phyloP scores from a whole-genome alignment of 2,329 filamentous ascomycete genomes.

The Chaetomium strumarium region DNA sequence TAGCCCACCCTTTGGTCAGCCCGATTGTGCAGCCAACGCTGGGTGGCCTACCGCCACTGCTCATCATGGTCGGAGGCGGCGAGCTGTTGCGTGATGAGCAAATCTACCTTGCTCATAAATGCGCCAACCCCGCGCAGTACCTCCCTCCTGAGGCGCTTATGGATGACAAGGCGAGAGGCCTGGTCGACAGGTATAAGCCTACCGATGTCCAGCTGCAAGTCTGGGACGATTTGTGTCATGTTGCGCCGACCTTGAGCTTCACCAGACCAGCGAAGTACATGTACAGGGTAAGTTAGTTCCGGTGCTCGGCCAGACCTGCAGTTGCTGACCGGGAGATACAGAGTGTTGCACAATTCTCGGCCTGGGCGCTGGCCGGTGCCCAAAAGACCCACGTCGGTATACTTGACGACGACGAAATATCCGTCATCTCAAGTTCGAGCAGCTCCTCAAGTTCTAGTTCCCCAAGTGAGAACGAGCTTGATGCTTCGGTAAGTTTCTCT shows the following conservation, averaged over 20 bases:
- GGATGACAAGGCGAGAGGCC: slow-evolving; percentile 53
- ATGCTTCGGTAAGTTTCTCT: slow-evolving; percentile 7
- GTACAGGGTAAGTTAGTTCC: slow-evolving; percentile 56
- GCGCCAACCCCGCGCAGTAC: slow-evolving; percentile 74
- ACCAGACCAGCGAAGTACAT: slow-evolving; percentile 94
- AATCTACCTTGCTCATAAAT: slow-evolving; percentile 91
- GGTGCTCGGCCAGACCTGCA: neutral
- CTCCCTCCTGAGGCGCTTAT: slow-evolving; percentile 60
- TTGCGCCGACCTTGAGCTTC: slow-evolving; percentile 87
- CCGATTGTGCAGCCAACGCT: slow-evolving; percentile 82
- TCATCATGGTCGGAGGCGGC: slow-evolving; percentile 81
- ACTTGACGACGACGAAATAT: slow-evolving; percentile 69
- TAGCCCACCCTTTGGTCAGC: slow-evolving; percentile 84
- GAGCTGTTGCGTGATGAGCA: slow-evolving; percentile 92
- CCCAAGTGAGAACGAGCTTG: slow-evolving; percentile 26
- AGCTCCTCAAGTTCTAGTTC: slow-evolving; percentile 33
- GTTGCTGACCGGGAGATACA: neutral
- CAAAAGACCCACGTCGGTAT: slow-evolving; percentile 79
- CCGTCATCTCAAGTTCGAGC: slow-evolving; percentile 60
- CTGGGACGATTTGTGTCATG: slow-evolving; percentile 93
- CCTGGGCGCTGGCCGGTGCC: slow-evolving; percentile 80
- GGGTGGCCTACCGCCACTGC: slow-evolving; percentile 79
- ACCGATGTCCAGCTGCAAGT: slow-evolving; percentile 93
- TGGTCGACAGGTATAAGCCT: slow-evolving; percentile 63
- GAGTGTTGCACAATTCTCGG: slow-evolving; percentile 81